Evolutionary conservation across 805 yeast species (phyloP), one percentile per base, ranked within the genome.

Genomic region (Candida incommunis): DNA sequence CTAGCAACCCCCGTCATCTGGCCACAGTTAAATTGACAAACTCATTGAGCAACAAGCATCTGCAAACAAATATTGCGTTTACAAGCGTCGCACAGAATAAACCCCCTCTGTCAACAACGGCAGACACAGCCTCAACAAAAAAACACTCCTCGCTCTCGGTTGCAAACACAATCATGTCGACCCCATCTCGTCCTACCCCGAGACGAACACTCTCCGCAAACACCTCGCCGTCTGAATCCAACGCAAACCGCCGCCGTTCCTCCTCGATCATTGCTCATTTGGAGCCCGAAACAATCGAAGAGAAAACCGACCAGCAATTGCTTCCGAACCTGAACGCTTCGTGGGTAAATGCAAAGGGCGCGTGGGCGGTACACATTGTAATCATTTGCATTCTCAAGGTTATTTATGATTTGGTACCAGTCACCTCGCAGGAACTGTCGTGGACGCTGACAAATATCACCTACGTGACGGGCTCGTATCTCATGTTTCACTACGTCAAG

Each of bases 401-500:
- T 22, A 76, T 85, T 50, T 88, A 75, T 63, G 86, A 85, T 61
- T 70, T 86, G 50, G 67, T 90, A 37, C 90, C 94, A 1, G 78
- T 82, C n/a, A 74, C 84, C 44, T 77, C 80, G 49, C 79, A 76
- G 46, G 94, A 88, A 61, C 74, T 87, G 72, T 75, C 83, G 48
- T 90, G 98, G 98, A 85, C 97, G 2, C 64, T 92, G 52, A 90
- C 97, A 4, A 92, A 90, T 59, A 74, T 82, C 43, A 80, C 95
- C 3, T 90, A 90, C 61, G 90, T 83, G 45, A 75, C 83, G 51
- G 97, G 96, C 3, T 80, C 94, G 0, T 92, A 87, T 61, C 76
- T 90, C 50, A 92, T 90, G 97, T 92, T 90, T 61, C 98, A 90
- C 63, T 81, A 84, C 61, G 85, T 92, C 41, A 92, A 90, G 57